A percentile compares a stretch with the other conserved stretches of the same genome.
phyloP scores from a whole-genome alignment of 306 rosid genomes.

The Fagus sylvatica region DNA sequence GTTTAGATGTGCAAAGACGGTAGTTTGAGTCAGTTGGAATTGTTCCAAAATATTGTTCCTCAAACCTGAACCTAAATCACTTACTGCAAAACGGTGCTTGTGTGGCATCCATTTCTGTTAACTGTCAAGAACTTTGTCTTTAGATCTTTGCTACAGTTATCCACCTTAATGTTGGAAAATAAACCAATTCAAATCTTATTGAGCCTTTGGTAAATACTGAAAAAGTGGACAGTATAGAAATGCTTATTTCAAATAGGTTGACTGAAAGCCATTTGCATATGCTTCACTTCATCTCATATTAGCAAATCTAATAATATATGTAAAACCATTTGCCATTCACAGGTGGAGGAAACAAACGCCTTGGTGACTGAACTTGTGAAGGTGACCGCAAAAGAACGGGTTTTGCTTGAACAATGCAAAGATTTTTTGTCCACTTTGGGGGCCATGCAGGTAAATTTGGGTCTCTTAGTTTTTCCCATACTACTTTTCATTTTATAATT shows the following conservation, averaged over 20 bases:
- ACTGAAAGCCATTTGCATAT: constrained; percentile 1
- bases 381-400: constrained; percentile 73
- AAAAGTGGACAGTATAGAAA: background rate
- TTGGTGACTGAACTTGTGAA: constrained; percentile 77
- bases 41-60: background rate
- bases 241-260: background rate
- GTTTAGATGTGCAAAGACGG: background rate
- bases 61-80: background rate
- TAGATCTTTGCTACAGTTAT: constrained; percentile 11
- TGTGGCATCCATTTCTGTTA: constrained; percentile 8
- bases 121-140: constrained; percentile 7
- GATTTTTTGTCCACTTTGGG: constrained; percentile 74
- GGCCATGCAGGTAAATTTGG: constrained; percentile 69
- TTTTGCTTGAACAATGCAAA: constrained; percentile 76
- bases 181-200: background rate
- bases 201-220: constrained; percentile 5
- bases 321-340: constrained; percentile 31
- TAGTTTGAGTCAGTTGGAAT: too few relatives aligned
- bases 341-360: constrained; percentile 83
- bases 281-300: constrained; percentile 16
- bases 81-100: constrained; percentile 1
- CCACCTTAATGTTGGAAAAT: constrained; percentile 10
- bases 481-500: constrained; percentile 13
- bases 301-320: constrained; percentile 15
- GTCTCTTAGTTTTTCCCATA: background rate